Evolutionary conservation across 768 basidiomycete genomes (phyloP).

Genomic region (Tricholoma sp.): DNA sequence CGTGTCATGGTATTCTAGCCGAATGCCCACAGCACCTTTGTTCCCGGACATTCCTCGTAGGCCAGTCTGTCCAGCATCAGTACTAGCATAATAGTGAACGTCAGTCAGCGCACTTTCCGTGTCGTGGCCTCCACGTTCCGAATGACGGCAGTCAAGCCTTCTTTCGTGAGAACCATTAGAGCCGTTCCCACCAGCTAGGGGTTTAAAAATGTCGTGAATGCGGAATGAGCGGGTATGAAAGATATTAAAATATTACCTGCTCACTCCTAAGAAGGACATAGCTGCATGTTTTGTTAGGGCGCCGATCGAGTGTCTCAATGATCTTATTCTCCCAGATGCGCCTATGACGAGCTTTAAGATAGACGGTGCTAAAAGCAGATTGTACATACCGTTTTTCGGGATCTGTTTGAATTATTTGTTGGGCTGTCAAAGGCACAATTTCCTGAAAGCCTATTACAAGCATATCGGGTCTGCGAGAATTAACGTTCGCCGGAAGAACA

Average conservation of each 20-base stretch:
- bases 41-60: slow-evolving; percentile 93
- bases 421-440: slow-evolving; percentile 95
- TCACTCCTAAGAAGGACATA: slow-evolving; percentile 91
- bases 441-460: slow-evolving; percentile 93
- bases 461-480: slow-evolving; percentile 67
- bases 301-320: slow-evolving; percentile 67
- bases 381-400: slow-evolving; percentile 74
- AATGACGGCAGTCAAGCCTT: slow-evolving; percentile 70
- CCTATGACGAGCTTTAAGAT: slow-evolving; percentile 33
- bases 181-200: slow-evolving; percentile 90
- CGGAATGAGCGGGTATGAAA: not conserved
- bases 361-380: not conserved
- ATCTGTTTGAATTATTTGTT: slow-evolving; percentile 94
- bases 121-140: slow-evolving; percentile 90
- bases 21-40: slow-evolving; percentile 94
- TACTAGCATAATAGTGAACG: not conserved
- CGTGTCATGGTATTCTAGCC: slow-evolving; percentile 87
- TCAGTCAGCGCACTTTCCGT: slow-evolving; percentile 59
- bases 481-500: slow-evolving; percentile 6
- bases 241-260: slow-evolving; percentile 50
- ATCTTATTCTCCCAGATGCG: slow-evolving; percentile 84
- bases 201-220: slow-evolving; percentile 1
- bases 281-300: slow-evolving; percentile 59
- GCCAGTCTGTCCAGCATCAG: slow-evolving; percentile 54
- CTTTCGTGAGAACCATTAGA: slow-evolving; percentile 77